These are phyloP conservation scores for Solanum chilense DNA, from an alignment of 257 asterid species.

Conservation along the genomic window DNA sequence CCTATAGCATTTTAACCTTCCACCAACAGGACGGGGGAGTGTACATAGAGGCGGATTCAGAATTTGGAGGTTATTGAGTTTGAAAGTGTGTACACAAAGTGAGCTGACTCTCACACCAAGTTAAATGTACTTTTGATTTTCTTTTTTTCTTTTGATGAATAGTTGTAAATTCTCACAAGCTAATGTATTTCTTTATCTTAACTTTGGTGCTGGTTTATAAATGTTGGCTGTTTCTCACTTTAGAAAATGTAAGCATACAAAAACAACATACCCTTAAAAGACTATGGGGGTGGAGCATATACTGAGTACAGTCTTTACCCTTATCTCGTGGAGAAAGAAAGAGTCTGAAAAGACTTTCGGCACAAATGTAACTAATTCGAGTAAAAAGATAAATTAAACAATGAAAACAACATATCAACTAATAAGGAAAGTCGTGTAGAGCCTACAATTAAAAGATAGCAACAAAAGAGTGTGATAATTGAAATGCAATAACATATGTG, in stretches of 20 bases:
- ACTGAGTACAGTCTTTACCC: neutral
- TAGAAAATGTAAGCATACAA: neutral
- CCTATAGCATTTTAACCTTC: neutral
- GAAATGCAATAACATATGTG: no score
- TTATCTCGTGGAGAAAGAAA: neutral
- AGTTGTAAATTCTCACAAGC: neutral
- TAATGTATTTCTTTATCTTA: neutral
- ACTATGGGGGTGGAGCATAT: neutral
- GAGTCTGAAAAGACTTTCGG: neutral
- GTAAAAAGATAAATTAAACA: neutral
- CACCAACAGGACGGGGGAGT: neutral
- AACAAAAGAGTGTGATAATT: neutral
- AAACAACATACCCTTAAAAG: neutral
- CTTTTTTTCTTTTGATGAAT: neutral
- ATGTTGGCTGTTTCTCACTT: neutral
- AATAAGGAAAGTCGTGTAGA: neutral
- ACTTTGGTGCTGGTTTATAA: neutral
- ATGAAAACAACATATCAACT: neutral
- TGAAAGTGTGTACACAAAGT: neutral
- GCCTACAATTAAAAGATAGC: neutral
- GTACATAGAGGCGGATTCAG: neutral
- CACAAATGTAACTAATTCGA: fast-evolving
- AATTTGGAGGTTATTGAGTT: neutral
- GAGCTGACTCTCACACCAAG: neutral
- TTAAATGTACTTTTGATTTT: neutral